Evolutionary conservation across 495 filamentous ascomycete genomes (phyloP).

Genomic region (Trichoderma erinaceum): DNA sequence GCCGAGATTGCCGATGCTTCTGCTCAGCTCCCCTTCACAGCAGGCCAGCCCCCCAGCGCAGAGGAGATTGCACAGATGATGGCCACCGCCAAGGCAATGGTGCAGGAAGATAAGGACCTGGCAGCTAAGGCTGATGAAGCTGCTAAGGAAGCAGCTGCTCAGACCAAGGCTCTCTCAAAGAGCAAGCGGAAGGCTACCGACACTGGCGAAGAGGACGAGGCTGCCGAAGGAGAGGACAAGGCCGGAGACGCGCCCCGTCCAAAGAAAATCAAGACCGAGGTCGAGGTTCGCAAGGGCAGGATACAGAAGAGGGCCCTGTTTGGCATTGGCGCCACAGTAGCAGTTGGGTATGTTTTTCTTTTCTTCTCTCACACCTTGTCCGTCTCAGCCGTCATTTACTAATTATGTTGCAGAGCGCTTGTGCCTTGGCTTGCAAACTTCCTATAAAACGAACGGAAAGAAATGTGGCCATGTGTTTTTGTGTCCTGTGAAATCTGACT

Average conservation of each 20-base stretch:
- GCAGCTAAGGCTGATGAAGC: conserved; percentile 32
- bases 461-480: neutral
- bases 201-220: conserved; percentile 40
- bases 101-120: conserved; percentile 38
- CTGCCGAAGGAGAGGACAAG: conserved; percentile 36
- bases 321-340: conserved; percentile 76
- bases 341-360: conserved; percentile 69
- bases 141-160: conserved; percentile 43
- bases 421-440: conserved; percentile 48
- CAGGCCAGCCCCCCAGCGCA: conserved; percentile 62
- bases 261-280: conserved; percentile 71
- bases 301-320: conserved; percentile 77
- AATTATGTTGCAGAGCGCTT: conserved; percentile 32
- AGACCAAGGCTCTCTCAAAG: conserved; percentile 37
- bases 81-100: conserved; percentile 81
- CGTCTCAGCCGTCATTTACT: neutral
- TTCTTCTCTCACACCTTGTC: neutral
- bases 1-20: neutral
- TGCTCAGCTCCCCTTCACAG: conserved; percentile 48
- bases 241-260: conserved; percentile 49
- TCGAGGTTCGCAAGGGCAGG: conserved; percentile 73
- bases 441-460: conserved; percentile 5
- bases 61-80: conserved; percentile 77
- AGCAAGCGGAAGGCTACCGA: conserved; percentile 82
- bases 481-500: conserved; percentile 7